Evolutionary conservation across 176 grass and related monocot genomes (phyloP).

Genomic region (Aegilops longissima): DNA sequence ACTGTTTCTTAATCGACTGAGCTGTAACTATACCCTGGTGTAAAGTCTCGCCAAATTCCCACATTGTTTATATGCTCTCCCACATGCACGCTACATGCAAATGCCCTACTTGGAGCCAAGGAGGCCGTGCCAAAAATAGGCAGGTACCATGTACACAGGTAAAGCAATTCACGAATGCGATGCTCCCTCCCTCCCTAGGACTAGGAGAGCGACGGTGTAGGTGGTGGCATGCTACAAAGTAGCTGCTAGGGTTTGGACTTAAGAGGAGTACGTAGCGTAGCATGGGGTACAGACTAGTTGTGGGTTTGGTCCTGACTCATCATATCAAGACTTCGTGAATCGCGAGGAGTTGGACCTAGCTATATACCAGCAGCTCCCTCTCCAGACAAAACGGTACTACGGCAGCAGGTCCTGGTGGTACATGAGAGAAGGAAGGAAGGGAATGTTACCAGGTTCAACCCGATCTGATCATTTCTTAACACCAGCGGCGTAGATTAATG

Average conservation of each 20-base stretch:
- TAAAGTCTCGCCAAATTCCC: not conserved
- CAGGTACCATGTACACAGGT: not conserved
- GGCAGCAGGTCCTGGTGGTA: not conserved
- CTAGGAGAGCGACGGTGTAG: conserved; percentile 9
- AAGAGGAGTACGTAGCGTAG: conserved; percentile 6
- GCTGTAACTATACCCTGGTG: not conserved
- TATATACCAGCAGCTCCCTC: not conserved
- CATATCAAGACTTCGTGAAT: not conserved
- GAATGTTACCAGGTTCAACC: not conserved
- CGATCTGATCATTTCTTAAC: not conserved
- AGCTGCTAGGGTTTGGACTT: conserved; percentile 10
- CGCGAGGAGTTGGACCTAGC: not conserved
- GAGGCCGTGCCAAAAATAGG: not conserved
- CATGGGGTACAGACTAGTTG: not conserved
- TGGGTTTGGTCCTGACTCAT: not conserved
- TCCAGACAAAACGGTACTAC: not conserved
- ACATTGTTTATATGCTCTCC: not conserved
- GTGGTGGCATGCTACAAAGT: conserved; percentile 23
- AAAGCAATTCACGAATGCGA: not conserved
- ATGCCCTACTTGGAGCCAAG: not conserved
- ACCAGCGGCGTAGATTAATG: too few relatives aligned
- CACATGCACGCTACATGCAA: not conserved
- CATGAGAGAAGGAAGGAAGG: not conserved
- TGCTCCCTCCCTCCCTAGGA: not conserved
- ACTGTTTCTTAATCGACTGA: not conserved